These are phyloP conservation scores for Beauveria pseudobassiana DNA, from an alignment of 2,329 filamentous ascomycete species.

Conservation along the genomic window DNA sequence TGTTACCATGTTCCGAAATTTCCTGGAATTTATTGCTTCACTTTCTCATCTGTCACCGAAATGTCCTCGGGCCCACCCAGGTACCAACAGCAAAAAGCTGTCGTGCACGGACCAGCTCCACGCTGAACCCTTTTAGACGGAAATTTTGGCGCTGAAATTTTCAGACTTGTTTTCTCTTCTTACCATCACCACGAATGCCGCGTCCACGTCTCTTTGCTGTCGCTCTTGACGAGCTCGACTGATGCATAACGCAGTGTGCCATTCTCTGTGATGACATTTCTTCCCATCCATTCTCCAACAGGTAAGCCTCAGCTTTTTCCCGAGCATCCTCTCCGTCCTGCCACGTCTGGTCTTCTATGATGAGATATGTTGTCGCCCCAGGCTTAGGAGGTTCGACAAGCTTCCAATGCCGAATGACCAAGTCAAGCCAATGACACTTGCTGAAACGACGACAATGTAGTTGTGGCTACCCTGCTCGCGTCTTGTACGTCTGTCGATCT, in stretches of 20 bases:
- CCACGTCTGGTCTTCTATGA: slow-evolving; percentile 25
- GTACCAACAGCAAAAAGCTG: background rate
- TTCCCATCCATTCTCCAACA: background rate
- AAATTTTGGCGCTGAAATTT: slow-evolving; percentile 8
- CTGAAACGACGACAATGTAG: slow-evolving; percentile 27
- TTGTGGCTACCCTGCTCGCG: slow-evolving; percentile 1
- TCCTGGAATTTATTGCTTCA: too few species aligned
- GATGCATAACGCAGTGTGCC: background rate
- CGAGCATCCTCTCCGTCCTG: background rate
- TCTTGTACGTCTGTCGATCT: background rate
- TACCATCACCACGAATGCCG: background rate
- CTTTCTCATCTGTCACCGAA: too few species aligned
- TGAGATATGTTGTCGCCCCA: slow-evolving; percentile 43
- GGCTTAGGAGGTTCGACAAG: slow-evolving; percentile 41
- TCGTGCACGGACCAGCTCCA: slow-evolving; percentile 8
- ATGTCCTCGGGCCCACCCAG: background rate
- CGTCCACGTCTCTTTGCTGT: background rate
- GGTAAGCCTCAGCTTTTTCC: background rate
- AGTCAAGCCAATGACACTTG: slow-evolving; percentile 49
- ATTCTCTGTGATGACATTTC: background rate
- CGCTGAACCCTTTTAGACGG: background rate
- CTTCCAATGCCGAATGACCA: slow-evolving; percentile 42
- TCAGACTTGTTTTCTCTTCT: background rate
- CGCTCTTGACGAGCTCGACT: background rate
- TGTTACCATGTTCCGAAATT: too few species aligned